Evolutionary conservation across 2,329 filamentous ascomycete species (phyloP), one percentile per base, ranked within the genome.

Genomic region (Aspergillus sp.): DNA sequence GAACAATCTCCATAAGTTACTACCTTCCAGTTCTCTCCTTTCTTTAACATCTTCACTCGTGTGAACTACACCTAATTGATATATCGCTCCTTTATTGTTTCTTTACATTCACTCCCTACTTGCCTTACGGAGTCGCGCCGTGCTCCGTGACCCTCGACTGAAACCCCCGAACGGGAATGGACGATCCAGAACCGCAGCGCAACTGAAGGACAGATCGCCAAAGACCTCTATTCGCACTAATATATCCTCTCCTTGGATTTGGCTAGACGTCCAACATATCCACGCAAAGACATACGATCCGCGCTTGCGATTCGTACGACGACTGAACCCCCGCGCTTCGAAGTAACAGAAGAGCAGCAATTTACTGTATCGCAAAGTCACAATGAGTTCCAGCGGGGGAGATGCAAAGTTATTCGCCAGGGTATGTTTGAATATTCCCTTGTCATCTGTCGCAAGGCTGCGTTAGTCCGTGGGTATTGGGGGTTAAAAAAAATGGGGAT

Each of bases 391-490:
- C 54, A 72, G 83, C 71, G 88, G 88, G 74, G 90, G 93, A 73
- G 93, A 97, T 83, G 95, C 93, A 75, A 97, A 96, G 82, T 85
- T 98, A 75, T 98, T 98, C 78, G 91, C 93, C 71, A 84, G 93
- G 78, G 93, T 98, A 85, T 63, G 83, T 83, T 50, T 53, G 45
- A 50, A 49, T 49, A 49, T 43, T 51, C 53, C 52, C 54, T 55
- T 49, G 54, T 49, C 53, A 51, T 47, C 55, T 55, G 57, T 55
- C 51, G 51, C 41, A 43, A 56, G 51, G 53, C 25, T 53, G 45
- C 44, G 47, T 49, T 46, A 23, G 45, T 45, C 32, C 9, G 33
- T 35, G 13, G 15, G 32, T 12, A 13, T 33, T 33, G 5, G 32
- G 33, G 33, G 33, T n/a, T n/a, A n/a, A 19, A 13, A 13, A 5